Conservation (phyloP, 148 eudicot species). For the Linanthus parryae region DNA sequence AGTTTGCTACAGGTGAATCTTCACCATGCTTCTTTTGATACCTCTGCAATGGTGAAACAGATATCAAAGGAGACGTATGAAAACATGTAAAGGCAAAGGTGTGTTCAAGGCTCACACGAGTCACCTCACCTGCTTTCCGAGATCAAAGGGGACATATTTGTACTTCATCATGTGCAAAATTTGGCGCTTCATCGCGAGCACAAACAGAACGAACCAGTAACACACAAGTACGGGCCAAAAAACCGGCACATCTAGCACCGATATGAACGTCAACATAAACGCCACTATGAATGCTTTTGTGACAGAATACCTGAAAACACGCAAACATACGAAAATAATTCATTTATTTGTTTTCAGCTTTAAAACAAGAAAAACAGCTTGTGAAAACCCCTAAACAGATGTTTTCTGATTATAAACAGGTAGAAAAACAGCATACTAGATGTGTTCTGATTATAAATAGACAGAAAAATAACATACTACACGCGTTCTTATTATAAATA, state of each 20-base stretch:
- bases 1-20: too few species aligned
- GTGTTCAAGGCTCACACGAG: neutral
- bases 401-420: too few species aligned
- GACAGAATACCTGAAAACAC: constrained; percentile 50
- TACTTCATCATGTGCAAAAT: constrained; percentile 82
- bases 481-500: too few species aligned
- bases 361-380: too few species aligned
- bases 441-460: too few species aligned
- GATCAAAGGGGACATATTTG: constrained; percentile 66
- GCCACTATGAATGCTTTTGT: constrained; percentile 59
- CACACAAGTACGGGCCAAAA: constrained; percentile 69
- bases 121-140: constrained; percentile 71
- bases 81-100: neutral
- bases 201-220: constrained; percentile 66
- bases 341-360: too few species aligned
- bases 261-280: constrained; percentile 54
- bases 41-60: neutral
- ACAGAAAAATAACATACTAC: too few species aligned
- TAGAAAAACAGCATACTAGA: too few species aligned
- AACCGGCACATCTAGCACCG: constrained; percentile 58
- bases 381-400: too few species aligned
- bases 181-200: constrained; percentile 83
- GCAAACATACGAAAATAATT: too few species aligned
- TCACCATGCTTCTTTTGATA: too few species aligned
- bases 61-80: neutral